These are phyloP conservation scores for Candida boidinii DNA, from an alignment of 805 yeast species.

Conservation along the genomic window DNA sequence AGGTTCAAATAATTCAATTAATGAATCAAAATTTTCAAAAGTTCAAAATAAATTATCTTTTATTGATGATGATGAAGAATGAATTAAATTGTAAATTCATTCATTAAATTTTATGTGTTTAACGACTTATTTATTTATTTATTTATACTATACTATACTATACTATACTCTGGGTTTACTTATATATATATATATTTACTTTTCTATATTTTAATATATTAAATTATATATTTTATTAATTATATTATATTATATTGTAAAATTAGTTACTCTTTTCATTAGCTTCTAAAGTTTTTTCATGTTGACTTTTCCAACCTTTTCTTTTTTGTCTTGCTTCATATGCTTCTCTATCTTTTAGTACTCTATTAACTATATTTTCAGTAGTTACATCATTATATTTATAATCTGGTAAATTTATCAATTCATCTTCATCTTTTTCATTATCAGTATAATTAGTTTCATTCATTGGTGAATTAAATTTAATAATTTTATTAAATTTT, in stretches of 20 bases:
- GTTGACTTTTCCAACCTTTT: conserved; percentile 73
- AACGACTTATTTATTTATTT: background rate
- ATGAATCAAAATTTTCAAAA: conserved; percentile 30
- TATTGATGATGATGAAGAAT: background rate
- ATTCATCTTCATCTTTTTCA: conserved; percentile 19
- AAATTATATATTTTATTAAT: background rate
- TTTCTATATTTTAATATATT: background rate
- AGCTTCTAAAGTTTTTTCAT: conserved; percentile 28
- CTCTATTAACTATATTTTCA: conserved; percentile 66
- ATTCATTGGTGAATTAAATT: conserved; percentile 51
- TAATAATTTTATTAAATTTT: conserved; percentile 23
- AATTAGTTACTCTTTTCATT: conserved; percentile 10
- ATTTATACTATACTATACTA: background rate
- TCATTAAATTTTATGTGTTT: background rate
- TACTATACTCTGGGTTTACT: background rate
- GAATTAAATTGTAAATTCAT: no score
- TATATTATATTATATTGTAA: background rate
- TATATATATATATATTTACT: background rate
- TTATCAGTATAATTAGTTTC: conserved; percentile 24
- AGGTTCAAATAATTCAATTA: conserved; percentile 38
- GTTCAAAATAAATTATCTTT: conserved; percentile 10
- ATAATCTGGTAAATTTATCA: conserved; percentile 30
- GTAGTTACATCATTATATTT: conserved; percentile 59
- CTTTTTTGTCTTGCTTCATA: conserved; percentile 82
- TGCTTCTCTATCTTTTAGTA: conserved; percentile 53